A percentile compares a stretch with the other conserved stretches of the same genome.
phyloP scores from a whole-genome alignment of 106 monocot species.

The Allium fistulosum region DNA sequence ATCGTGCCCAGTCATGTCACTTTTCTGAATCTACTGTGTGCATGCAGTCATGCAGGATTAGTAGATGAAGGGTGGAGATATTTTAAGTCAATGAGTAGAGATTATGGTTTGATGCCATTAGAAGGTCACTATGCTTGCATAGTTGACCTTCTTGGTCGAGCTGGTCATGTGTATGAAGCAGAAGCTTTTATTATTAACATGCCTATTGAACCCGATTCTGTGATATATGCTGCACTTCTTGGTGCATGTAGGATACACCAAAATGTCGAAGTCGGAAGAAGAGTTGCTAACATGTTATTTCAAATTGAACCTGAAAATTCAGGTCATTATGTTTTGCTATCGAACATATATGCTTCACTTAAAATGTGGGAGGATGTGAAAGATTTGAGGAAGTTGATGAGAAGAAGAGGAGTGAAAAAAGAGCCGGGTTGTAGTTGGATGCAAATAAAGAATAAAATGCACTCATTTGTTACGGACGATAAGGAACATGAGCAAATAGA shows the following conservation, averaged over 20 bases:
- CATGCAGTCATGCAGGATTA: constrained; percentile 63
- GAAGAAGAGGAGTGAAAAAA: constrained; percentile 33
- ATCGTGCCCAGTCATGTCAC: constrained; percentile 38
- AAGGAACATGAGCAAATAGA: constrained; percentile 28
- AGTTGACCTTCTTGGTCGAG: constrained; percentile 62
- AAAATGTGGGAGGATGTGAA: constrained; percentile 50
- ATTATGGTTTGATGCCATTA: constrained; percentile 38
- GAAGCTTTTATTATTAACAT: constrained; percentile 42
- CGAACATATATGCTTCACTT: constrained; percentile 54
- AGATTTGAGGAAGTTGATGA: constrained; percentile 53
- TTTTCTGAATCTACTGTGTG: constrained; percentile 40
- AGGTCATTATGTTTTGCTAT: constrained; percentile 55
- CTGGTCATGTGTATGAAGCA: constrained; percentile 44
- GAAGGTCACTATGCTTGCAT: constrained; percentile 49
- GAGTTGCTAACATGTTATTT: constrained; percentile 42
- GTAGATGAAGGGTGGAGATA: constrained; percentile 35
- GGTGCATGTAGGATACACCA: constrained; percentile 47
- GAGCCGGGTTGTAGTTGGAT: constrained; percentile 65
- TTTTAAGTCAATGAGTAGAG: constrained; percentile 44
- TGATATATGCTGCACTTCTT: constrained; percentile 54
- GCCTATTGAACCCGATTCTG: constrained; percentile 58
- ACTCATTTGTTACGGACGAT: constrained; percentile 34
- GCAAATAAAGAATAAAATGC: constrained; percentile 31
- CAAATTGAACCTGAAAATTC: constrained; percentile 46
- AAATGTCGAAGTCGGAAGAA: constrained; percentile 33